Conservation (phyloP, 2,329 filamentous ascomycete species). For the Chrysosphaeria jannelii region DNA sequence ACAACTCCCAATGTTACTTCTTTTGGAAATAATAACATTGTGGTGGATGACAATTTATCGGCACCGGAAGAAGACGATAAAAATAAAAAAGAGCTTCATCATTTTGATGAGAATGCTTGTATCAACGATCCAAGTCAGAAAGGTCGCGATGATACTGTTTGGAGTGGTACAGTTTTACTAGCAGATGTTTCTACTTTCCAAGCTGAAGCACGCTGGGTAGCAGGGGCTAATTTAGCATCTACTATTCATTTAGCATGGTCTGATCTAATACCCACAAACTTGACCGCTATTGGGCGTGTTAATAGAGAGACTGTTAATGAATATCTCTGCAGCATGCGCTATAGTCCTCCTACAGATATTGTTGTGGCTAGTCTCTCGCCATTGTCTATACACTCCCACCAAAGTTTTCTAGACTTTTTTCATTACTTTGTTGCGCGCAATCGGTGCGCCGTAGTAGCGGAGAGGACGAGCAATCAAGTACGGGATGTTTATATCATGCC, state of each 20-base stretch:
- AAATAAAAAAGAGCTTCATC: constrained; percentile 79
- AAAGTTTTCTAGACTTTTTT: constrained; percentile 46
- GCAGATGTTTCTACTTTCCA: constrained; percentile 44
- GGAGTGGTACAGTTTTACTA: constrained; percentile 53
- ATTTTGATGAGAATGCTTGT: constrained; percentile 11
- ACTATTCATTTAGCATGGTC: constrained; percentile 28
- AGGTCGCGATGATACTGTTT: constrained; percentile 26
- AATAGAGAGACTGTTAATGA: constrained; percentile 58
- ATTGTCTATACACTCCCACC: constrained; percentile 25
- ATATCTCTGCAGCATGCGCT: constrained; percentile 68
- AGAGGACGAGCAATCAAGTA: constrained; percentile 43
- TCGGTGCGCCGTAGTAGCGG: constrained; percentile 64
- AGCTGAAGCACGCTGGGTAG: constrained; percentile 54
- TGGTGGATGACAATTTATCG: too few species aligned
- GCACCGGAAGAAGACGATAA: constrained; percentile 32
- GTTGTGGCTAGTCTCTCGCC: constrained; percentile 45
- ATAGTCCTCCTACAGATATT: constrained; percentile 57
- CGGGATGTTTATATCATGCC: constrained; percentile 82
- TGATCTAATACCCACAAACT: constrained; percentile 36
- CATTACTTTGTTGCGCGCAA: constrained; percentile 62
- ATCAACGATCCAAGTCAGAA: constrained; percentile 10
- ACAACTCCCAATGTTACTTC: too few species aligned
- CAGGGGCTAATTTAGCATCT: constrained; percentile 47
- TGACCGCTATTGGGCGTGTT: constrained; percentile 54
- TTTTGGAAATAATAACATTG: too few species aligned